Evolutionary conservation across 2,329 filamentous ascomycete genomes (phyloP).

Genomic region (Daldinia eschscholtzii): DNA sequence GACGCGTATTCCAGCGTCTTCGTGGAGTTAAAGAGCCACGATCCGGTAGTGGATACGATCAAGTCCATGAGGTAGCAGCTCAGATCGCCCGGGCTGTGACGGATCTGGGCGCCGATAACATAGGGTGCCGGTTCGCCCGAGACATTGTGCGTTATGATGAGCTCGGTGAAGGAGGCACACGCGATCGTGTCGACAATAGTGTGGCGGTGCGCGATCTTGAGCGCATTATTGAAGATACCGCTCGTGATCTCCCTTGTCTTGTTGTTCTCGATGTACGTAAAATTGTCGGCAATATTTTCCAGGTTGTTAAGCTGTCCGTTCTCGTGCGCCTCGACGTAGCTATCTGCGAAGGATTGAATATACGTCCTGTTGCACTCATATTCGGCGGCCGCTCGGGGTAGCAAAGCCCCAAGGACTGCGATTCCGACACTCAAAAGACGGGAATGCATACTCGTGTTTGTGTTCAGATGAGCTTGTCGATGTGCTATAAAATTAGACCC

Average conservation of each 20-base stretch:
- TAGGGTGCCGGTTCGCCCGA: constrained; percentile 42
- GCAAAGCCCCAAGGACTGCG: constrained; percentile 27
- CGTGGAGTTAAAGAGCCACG: constrained; percentile 56
- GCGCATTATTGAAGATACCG: constrained; percentile 46
- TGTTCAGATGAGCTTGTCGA: background rate
- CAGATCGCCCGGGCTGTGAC: constrained; percentile 47
- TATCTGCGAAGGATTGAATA: constrained; percentile 44
- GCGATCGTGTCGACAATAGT: constrained; percentile 52
- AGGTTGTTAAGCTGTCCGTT: constrained; percentile 42
- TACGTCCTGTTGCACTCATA: constrained; percentile 50
- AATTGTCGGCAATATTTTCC: constrained; percentile 44
- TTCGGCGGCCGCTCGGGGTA: constrained; percentile 37
- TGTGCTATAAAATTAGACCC: background rate
- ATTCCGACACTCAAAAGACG: constrained; percentile 22
- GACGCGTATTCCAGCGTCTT: constrained; percentile 52
- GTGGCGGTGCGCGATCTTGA: constrained; percentile 49
- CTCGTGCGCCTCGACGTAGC: constrained; percentile 47
- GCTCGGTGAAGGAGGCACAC: constrained; percentile 50
- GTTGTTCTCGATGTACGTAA: constrained; percentile 52
- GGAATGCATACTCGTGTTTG: constrained; percentile 26
- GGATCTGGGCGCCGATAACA: constrained; percentile 55
- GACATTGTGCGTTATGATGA: constrained; percentile 46
- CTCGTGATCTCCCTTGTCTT: constrained; percentile 47
- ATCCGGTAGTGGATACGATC: constrained; percentile 51
- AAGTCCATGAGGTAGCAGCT: constrained; percentile 51